Conservation (phyloP, 257 asterid genomes). For the Plectranthus barbatus region DNA sequence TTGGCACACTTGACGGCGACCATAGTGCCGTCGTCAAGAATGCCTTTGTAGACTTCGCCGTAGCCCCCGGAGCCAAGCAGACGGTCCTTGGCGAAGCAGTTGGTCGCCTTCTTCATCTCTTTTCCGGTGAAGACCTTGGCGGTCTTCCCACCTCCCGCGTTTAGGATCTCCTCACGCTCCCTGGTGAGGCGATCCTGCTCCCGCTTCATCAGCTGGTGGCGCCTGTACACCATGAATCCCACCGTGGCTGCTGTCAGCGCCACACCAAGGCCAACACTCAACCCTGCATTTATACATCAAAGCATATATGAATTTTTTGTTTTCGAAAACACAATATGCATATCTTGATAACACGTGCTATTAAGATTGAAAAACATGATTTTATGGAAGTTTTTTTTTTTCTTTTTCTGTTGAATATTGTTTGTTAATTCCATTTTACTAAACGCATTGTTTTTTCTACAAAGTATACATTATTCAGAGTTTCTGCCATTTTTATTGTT, state of each 20-base stretch:
- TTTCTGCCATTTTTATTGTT: too few relatives aligned
- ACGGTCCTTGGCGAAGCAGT: conserved; percentile 60
- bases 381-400: too few relatives aligned
- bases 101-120: conserved; percentile 75
- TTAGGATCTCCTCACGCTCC: conserved; percentile 74
- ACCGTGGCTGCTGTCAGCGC: conserved; percentile 30
- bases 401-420: too few relatives aligned
- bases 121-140: conserved; percentile 66
- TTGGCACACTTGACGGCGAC: conserved; percentile 93
- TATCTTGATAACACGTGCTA: too few relatives aligned
- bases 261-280: conserved; percentile 50
- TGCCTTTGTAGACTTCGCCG: conserved; percentile 79
- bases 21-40: conserved; percentile 53
- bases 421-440: too few relatives aligned
- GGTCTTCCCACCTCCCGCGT: conserved; percentile 59
- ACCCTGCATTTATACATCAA: conserved; percentile 36
- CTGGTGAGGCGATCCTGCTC: conserved; percentile 55
- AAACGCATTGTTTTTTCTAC: too few relatives aligned
- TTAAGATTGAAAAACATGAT: too few relatives aligned
- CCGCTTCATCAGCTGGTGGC: conserved; percentile 42
- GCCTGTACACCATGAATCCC: conserved; percentile 42
- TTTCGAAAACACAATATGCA: too few relatives aligned
- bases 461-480: too few relatives aligned
- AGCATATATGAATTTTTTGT: background rate
- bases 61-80: conserved; percentile 89